Percentiles rank a stretch among this genome's conserved stretches.
phyloP scores from a whole-genome alignment of 108 stramenopile genomes.

The Cyclotella sp. region DNA sequence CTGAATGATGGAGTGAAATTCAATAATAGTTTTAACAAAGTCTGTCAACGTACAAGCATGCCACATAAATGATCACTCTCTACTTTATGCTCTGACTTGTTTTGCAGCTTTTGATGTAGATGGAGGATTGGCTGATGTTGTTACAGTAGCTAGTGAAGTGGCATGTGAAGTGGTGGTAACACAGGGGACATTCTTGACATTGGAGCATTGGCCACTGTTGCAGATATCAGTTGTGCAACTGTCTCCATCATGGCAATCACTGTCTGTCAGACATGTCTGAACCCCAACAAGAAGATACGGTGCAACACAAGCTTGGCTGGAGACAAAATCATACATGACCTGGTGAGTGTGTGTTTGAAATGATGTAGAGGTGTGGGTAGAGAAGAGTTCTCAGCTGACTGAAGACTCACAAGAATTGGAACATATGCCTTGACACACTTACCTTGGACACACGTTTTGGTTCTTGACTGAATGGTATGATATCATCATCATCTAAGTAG shows the following conservation, averaged over 20 bases:
- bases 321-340: slow-evolving; percentile 16
- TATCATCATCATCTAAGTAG: neutral
- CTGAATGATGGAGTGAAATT: too few relatives aligned
- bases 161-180: neutral
- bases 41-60: too few relatives aligned
- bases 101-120: too few relatives aligned
- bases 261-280: slow-evolving; percentile 3
- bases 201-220: neutral
- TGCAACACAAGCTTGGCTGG: neutral
- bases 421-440: neutral
- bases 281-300: neutral
- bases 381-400: too few relatives aligned
- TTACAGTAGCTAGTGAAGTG: too few relatives aligned
- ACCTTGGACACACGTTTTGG: slow-evolving; percentile 16
- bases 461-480: neutral
- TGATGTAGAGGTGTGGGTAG: too few relatives aligned
- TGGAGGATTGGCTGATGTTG: too few relatives aligned
- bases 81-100: too few relatives aligned
- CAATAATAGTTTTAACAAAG: too few relatives aligned
- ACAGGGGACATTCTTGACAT: neutral
- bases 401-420: neutral
- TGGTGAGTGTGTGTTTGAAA: neutral
- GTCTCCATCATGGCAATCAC: slow-evolving; percentile 19
- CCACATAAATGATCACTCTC: too few relatives aligned
- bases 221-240: neutral